A percentile compares a stretch with the other conserved stretches of the same genome.
These are phyloP conservation scores for Athelia psychrophila DNA, from an alignment of 1,284 basidiomycete species.

Conservation along the genomic window DNA sequence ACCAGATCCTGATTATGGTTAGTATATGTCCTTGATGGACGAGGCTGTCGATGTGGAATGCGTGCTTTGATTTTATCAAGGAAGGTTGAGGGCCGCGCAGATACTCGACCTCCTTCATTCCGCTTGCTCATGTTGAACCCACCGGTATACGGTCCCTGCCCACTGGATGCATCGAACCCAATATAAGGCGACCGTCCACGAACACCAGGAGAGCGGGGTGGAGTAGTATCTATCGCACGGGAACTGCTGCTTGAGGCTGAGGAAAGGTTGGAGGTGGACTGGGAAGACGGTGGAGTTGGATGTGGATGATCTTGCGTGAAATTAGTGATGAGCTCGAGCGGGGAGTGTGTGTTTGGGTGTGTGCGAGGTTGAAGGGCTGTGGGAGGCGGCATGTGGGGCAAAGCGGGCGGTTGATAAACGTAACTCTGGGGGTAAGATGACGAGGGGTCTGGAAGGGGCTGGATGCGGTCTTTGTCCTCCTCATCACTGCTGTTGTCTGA, in stretches of 20 bases:
- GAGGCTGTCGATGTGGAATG: background rate
- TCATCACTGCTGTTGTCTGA: conserved; percentile 29
- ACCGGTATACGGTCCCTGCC: conserved; percentile 28
- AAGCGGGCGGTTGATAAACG: conserved; percentile 24
- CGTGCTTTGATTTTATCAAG: conserved; percentile 21
- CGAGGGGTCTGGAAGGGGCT: background rate
- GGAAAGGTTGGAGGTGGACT: conserved; percentile 48
- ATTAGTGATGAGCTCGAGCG: conserved; percentile 34
- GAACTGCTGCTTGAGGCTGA: conserved; percentile 67
- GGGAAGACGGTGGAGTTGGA: conserved; percentile 30
- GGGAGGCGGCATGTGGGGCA: conserved; percentile 27
- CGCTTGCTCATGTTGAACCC: conserved; percentile 23
- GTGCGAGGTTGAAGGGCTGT: conserved; percentile 4
- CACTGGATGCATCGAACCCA: conserved; percentile 32
- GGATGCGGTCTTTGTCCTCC: conserved; percentile 4
- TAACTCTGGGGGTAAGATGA: conserved; percentile 20
- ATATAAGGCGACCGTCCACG: conserved; percentile 41
- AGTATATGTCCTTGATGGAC: background rate
- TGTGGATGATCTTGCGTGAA: conserved; percentile 24
- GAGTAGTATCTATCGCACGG: conserved; percentile 54
- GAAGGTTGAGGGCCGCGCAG: conserved; percentile 13
- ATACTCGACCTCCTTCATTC: conserved; percentile 11
- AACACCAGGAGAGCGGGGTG: conserved; percentile 63
- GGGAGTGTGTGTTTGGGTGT: background rate
- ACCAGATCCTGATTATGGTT: background rate